Evolutionary conservation across 2,329 filamentous ascomycete genomes (phyloP), one percentile per base, ranked within the genome.

Genomic region (Emmonsiellopsis sp.): DNA sequence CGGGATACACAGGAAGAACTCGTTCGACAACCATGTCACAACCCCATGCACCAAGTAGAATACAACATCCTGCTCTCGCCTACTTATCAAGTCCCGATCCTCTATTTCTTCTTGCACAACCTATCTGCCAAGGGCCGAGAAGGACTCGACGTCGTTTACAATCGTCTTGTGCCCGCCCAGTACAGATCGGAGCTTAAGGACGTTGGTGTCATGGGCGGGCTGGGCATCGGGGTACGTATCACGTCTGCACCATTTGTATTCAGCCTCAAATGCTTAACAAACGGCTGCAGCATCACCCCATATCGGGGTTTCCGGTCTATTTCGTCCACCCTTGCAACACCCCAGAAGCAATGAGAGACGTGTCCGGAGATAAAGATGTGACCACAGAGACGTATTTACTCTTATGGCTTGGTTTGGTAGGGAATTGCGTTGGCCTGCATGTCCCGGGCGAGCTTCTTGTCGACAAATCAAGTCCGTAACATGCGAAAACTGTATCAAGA

Each of bases 311-410:
- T 55, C 88, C 90, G 42, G 81, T 83, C 49, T 96, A 92, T 70
- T 96, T 95, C 70, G 79, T 97, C 61, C 93, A 98, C 72, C 92
- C 93, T 27, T 97, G 93, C 71, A 82, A 88, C 67, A 87, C 93
- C 7, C 87, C 86, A 53, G 86, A 92, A 59, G 87, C 87, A 51
- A 87, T 97, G 79, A 75, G 76, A 60, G 75, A 74, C 50, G 83
- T 89, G 62, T 72, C 79, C 61, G 63, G 68, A 11, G 62, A 63
- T 49, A 61, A 60, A 53, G 57, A 63, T n/a, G 58, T 74, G 44
- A 70, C 61, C 14, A 68, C 75, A 5, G 67, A 84, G 62, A 77
- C 84, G 62, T 97, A 97, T 74, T 77, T 97, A 64, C 80, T 89
- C 71, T 73, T 89, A 53, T 97, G 92, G 91, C 77, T 96, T 57